Evolutionary conservation across 225 moss, liverwort and hornwort genomes (phyloP).

Genomic region (Polytrichum commune): DNA sequence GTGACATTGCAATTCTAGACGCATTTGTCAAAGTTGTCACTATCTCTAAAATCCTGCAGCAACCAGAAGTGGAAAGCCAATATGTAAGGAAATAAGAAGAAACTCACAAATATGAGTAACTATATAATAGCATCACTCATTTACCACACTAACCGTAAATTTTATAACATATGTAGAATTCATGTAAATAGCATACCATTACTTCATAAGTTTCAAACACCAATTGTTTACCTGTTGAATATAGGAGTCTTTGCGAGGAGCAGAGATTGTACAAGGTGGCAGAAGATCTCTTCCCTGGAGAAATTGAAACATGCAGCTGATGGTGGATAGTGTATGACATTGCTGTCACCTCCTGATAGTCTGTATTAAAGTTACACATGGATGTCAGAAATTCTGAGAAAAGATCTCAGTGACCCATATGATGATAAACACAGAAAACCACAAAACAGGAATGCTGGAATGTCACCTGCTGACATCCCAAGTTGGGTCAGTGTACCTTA

Average conservation of each 20-base stretch:
- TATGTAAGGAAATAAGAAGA: no score
- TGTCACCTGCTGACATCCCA: neutral
- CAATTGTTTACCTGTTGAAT: constrained; percentile 64
- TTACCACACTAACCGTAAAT: no score
- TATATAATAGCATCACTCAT: no score
- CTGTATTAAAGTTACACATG: constrained; percentile 23
- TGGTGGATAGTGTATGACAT: constrained; percentile 76
- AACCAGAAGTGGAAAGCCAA: neutral
- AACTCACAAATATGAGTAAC: no score
- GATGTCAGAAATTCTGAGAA: no score
- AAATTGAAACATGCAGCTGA: constrained; percentile 83
- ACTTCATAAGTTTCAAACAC: neutral
- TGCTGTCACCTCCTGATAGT: constrained; percentile 76
- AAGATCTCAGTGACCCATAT: no score
- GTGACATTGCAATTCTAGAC: constrained; percentile 86
- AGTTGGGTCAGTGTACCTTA: constrained; percentile 43
- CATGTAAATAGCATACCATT: neutral
- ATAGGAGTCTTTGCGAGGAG: constrained; percentile 92
- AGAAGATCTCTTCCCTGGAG: constrained; percentile 93
- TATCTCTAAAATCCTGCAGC: constrained; percentile 74
- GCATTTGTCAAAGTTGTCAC: constrained; percentile 71
- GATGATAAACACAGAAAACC: no score
- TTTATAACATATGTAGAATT: no score
- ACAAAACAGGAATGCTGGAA: neutral
- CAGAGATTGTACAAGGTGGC: constrained; percentile 90